Evolutionary conservation across 805 yeast genomes (phyloP).

Genomic region (Cyberlindnera bimundalis): DNA sequence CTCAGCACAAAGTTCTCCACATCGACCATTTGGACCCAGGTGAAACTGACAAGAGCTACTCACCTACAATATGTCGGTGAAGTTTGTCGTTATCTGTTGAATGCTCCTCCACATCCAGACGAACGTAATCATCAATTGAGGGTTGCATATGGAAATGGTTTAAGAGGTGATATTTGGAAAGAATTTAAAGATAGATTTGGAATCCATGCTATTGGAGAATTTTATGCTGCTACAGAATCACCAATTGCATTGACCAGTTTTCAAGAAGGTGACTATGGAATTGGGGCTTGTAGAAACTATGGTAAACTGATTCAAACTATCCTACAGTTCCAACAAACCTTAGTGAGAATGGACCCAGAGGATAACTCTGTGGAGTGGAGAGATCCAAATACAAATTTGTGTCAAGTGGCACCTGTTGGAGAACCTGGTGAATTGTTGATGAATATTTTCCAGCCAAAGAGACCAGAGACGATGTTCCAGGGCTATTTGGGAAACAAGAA

Average conservation of each 20-base stretch:
- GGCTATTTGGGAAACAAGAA: slow-evolving; percentile 81
- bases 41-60: slow-evolving; percentile 63
- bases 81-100: slow-evolving; percentile 80
- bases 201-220: slow-evolving; percentile 77
- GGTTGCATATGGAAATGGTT: slow-evolving; percentile 87
- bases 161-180: slow-evolving; percentile 85
- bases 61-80: slow-evolving; percentile 94
- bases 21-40: slow-evolving; percentile 87
- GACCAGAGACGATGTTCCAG: slow-evolving; percentile 75
- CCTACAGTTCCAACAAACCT: slow-evolving; percentile 49
- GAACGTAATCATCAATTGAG: slow-evolving; percentile 58
- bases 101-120: slow-evolving; percentile 61
- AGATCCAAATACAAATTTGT: slow-evolving; percentile 60
- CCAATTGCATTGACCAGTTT: slow-evolving; percentile 83
- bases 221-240: slow-evolving; percentile 90
- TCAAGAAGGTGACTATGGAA: slow-evolving; percentile 74
- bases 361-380: slow-evolving; percentile 72
- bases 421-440: slow-evolving; percentile 89
- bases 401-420: slow-evolving; percentile 48
- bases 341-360: slow-evolving; percentile 76
- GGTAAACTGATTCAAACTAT: slow-evolving; percentile 56
- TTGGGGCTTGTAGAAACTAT: slow-evolving; percentile 85
- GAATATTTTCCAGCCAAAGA: slow-evolving; percentile 60
- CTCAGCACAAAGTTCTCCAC: slow-evolving; percentile 81
- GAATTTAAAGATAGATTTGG: slow-evolving; percentile 75